Percentiles rank a stretch among this genome's conserved stretches.
These are phyloP conservation scores for Klebsormidium nitens DNA, from an alignment of 139 green algal genomes.

Conservation along the genomic window DNA sequence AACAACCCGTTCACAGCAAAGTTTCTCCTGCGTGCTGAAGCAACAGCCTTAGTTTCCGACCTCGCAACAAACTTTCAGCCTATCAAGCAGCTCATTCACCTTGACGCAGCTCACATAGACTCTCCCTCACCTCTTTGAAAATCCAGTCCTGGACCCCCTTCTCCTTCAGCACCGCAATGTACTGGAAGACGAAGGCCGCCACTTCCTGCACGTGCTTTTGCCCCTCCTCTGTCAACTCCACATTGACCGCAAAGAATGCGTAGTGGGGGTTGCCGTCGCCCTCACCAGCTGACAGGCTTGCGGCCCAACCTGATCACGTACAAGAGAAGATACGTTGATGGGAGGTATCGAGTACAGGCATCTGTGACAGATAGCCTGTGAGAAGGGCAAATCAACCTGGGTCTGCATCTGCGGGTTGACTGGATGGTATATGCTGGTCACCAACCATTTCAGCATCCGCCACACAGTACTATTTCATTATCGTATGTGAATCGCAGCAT, in stretches of 20 bases:
- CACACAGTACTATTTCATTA: too few species aligned
- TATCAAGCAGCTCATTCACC: too few species aligned
- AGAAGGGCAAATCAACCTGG: too few species aligned
- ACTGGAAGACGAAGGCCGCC: conserved; percentile 56
- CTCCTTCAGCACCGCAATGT: conserved; percentile 43
- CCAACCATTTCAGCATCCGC: too few species aligned
- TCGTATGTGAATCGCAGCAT: too few species aligned
- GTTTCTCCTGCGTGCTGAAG: too few species aligned
- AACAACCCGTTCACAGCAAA: too few species aligned
- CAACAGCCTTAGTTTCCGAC: too few species aligned
- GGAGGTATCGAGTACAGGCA: neutral
- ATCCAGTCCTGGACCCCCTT: conserved; percentile 39
- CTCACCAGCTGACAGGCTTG: conserved; percentile 61
- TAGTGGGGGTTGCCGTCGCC: conserved; percentile 36
- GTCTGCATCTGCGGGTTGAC: too few species aligned
- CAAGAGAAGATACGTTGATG: neutral
- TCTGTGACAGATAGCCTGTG: too few species aligned
- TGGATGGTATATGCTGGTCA: neutral
- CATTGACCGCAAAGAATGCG: conserved; percentile 49
- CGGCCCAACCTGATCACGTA: conserved; percentile 44
- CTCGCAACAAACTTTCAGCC: too few species aligned
- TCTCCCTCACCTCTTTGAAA: conserved; percentile 30
- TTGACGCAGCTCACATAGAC: too few species aligned
- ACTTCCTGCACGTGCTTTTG: conserved; percentile 46
- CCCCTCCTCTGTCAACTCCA: conserved; percentile 60